Evolutionary conservation across 2,329 filamentous ascomycete species (phyloP), one percentile per base, ranked within the genome.

Genomic region (Ophiostoma perfectum): DNA sequence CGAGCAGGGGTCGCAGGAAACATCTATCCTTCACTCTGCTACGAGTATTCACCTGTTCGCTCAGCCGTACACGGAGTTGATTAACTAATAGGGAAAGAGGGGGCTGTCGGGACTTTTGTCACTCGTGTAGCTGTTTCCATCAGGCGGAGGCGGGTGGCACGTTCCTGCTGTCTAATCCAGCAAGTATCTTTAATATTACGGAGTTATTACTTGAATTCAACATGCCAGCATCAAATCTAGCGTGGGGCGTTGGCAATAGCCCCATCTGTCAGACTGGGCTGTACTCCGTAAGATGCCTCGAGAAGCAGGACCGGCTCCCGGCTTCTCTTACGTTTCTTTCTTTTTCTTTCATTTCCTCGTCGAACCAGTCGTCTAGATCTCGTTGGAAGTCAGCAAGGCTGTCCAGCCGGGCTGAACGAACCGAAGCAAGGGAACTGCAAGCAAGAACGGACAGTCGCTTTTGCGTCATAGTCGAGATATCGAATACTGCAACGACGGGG

Each of bases 1-100:
- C 60, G 60, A 63, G 60, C 60, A 63, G 60, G 60, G 60, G 60
- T 18, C 7, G 14, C 6, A 42, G 60, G 60, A 18, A 18, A 42
- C 27, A 62, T 44, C 38, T 41, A 39, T 62, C 58, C 58, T 45
- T 12, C 16, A 2, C 39, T 39, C 38, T 44, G 16, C 7, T 55
- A 55, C 49, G n/a, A 42, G n/a, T 16, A 39, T 27, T 52, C 47
- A 5, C 62, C 47, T n/a, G 3, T 45, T 52, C 42, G 39, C 18
- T 49, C 39, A 63, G 60, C 60, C 60, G 60, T 63, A 42, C 60
- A 63, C 60, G 60, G 60, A 63, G 60, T 63, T 63, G 60, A 63
- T 39, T 63, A 44, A 63, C 39, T 8, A 63, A 42, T 14, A 42
- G 39, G 39, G 60, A 63, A 42, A 63, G 38, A 60, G 11, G 55